phyloP scores from a whole-genome alignment of 768 basidiomycete species.

The Leccinum boreale region DNA sequence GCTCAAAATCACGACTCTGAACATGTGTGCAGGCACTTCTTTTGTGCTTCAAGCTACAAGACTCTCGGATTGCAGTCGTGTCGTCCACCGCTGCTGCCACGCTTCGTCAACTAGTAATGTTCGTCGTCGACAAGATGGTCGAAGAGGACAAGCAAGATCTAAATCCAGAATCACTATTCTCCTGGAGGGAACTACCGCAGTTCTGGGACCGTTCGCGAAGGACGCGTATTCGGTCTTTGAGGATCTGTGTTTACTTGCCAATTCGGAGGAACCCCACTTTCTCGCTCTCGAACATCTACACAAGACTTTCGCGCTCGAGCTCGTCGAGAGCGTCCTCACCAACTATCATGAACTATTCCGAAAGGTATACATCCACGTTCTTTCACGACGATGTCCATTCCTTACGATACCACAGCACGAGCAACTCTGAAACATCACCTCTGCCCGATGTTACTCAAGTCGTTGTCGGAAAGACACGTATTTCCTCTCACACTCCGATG shows the following conservation, averaged over 20 bases:
- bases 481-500: constrained; percentile 90
- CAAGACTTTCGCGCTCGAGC: constrained; percentile 93
- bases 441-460: constrained; percentile 84
- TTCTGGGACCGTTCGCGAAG: constrained; percentile 68
- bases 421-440: constrained; percentile 87
- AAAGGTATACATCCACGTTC: constrained; percentile 41
- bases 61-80: constrained; percentile 92
- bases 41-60: constrained; percentile 94
- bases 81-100: constrained; percentile 97
- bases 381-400: neutral
- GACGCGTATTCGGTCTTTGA: constrained; percentile 90
- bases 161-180: constrained; percentile 34
- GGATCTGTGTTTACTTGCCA: constrained; percentile 87
- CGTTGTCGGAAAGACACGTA: constrained; percentile 73
- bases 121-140: constrained; percentile 92
- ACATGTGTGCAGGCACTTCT: constrained; percentile 64
- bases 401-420: constrained; percentile 49
- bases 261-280: constrained; percentile 76
- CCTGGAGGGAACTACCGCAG: constrained; percentile 63
- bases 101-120: constrained; percentile 94
- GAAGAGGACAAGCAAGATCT: constrained; percentile 59
- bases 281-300: constrained; percentile 79
- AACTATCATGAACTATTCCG: constrained; percentile 87
- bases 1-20: neutral
- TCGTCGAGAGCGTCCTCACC: constrained; percentile 94